Evolutionary conservation across 495 filamentous ascomycete species (phyloP), one percentile per base, ranked within the genome.

Genomic region (Diplogelasinospora grovesii): DNA sequence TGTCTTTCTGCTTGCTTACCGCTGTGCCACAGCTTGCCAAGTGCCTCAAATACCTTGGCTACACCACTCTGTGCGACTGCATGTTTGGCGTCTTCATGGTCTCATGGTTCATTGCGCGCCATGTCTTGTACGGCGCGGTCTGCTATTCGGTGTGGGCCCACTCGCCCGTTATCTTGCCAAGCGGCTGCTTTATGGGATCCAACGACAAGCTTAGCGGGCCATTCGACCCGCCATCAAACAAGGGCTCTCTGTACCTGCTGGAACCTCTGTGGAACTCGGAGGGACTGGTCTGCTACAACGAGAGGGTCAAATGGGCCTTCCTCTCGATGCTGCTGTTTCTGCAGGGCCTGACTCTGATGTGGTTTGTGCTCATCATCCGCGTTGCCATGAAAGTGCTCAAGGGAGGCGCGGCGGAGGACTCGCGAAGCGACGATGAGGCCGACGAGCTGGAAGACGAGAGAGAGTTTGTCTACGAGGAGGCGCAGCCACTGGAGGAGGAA

Each of bases 31-130:
- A 97, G 90, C 57, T 80, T n/a, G 92, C 92, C 30, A 98, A 98
- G 62, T 83, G 92, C 45, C 77, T 97, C 46, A 95, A 93, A 61
- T 98, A 98, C 57, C 60, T 92, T 11, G 78, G 82, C 38, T 86
- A 69, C 63, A 73, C 80, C 36, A 78, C 60, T 8, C 61, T 82
- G 45, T 95, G 89, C 75, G 89, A 96, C 54, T 62, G 78, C 41
- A 77, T 79, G 28, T 98, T 97, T 54, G 93, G 78, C 25, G 50
- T 93, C 26, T 95, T 98, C 66, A 81, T 97, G 65, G 47, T 85
- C 15, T 77, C 76, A 37, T 98, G 92, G 92, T 69, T 97, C 46
- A 49, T 85, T 16, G 75, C 85, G 3, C 84, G 92, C 27, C 92
- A 98, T 58, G 64, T 92, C 29, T 61, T 85, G 41, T 98, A 92